Conservation (phyloP, 441 rosid species). For the Populus hybrid region DNA sequence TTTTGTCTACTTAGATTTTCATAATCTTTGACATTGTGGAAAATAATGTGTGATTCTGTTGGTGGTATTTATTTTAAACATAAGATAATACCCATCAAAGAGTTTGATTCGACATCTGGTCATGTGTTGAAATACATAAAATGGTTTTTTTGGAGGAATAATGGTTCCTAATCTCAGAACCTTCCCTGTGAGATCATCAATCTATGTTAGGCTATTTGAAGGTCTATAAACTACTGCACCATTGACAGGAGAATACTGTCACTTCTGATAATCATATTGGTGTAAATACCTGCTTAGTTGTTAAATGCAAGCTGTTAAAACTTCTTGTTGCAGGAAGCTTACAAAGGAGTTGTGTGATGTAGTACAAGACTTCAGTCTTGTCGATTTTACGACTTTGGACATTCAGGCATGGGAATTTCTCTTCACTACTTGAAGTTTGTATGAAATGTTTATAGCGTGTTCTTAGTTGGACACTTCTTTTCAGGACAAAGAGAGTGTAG, state of each 20-base stretch:
- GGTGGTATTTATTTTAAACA: neutral
- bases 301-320: neutral
- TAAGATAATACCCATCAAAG: neutral
- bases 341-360: constrained; percentile 81
- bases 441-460: constrained; percentile 9
- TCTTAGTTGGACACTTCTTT: constrained; percentile 10
- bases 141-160: neutral
- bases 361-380: constrained; percentile 70
- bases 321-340: constrained; percentile 58
- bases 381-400: constrained; percentile 79
- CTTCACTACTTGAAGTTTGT: constrained; percentile 11
- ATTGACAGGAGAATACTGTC: neutral
- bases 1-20: neutral
- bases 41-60: neutral
- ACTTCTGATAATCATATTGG: neutral
- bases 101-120: neutral
- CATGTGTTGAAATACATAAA: neutral
- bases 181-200: too few relatives aligned
- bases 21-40: neutral
- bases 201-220: too few relatives aligned
- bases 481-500: constrained; percentile 90
- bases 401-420: constrained; percentile 59
- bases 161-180: neutral
- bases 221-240: neutral
- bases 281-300: neutral